Conservation (phyloP, 352 stramenopile species). For the Pythium rhizo-oryzae region DNA sequence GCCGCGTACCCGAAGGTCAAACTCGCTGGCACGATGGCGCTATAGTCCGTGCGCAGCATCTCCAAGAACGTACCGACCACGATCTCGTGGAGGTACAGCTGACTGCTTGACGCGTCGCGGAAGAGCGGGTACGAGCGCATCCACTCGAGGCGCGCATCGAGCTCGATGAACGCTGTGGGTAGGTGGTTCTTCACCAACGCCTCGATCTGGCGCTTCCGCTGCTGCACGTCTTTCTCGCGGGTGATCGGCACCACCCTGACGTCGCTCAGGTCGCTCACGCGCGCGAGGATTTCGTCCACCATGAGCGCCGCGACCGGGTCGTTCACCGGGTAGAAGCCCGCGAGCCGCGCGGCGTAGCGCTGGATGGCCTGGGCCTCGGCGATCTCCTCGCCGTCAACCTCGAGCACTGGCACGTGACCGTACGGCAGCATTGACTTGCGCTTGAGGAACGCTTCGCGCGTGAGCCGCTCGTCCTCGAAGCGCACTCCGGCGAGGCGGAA, state of each 20-base stretch:
- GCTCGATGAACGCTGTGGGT: not conserved
- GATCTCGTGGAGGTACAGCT: slow-evolving; percentile 32
- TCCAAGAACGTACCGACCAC: slow-evolving; percentile 10
- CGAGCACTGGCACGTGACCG: slow-evolving; percentile 48
- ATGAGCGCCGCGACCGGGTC: slow-evolving; percentile 39
- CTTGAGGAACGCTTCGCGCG: slow-evolving; percentile 33
- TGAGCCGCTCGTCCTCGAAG: slow-evolving; percentile 60
- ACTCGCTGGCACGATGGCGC: slow-evolving; percentile 13
- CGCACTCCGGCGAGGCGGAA: slow-evolving; percentile 49
- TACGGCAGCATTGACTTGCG: slow-evolving; percentile 51
- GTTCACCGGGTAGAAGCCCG: slow-evolving; percentile 46
- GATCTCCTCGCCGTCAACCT: slow-evolving; percentile 47
- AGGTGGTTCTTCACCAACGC: not conserved
- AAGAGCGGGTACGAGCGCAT: slow-evolving; percentile 3
- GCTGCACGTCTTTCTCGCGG: slow-evolving; percentile 3
- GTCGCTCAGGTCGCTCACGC: slow-evolving; percentile 10
- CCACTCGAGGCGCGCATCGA: slow-evolving; percentile 9
- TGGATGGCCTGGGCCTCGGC: slow-evolving; percentile 54
- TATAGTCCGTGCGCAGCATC: not conserved
- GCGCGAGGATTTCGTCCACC: slow-evolving; percentile 52
- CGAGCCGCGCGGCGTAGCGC: slow-evolving; percentile 59
- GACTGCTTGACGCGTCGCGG: not conserved
- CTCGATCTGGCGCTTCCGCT: slow-evolving; percentile 19
- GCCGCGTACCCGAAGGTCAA: not conserved
- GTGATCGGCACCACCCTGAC: slow-evolving; percentile 18